Evolutionary conservation across 2,329 filamentous ascomycete species (phyloP), one percentile per base, ranked within the genome.

Genomic region (Colletotrichum paranaense): DNA sequence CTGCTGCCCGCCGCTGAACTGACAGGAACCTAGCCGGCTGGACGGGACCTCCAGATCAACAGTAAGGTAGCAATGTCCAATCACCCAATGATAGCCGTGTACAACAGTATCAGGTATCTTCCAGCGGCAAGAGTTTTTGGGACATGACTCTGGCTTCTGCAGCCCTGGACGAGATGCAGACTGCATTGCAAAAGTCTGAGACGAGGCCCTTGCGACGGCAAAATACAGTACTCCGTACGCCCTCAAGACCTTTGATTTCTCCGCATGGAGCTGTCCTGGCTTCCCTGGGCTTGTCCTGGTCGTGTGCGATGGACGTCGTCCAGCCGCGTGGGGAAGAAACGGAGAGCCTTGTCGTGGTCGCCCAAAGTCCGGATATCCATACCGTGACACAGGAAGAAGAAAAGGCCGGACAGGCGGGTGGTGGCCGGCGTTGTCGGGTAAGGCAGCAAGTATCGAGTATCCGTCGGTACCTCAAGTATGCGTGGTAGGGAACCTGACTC

Each of bases 1-100:
- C 19, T 49, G 42, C 42, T 59, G 28, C 30, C 59, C 52, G 42
- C 19, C 19, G 42, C 42, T 49, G 26, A 52, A 57, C 49, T 38
- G 58, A 72, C 58, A 57, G 65, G 53, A 72, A 62, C 53, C 69
- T 38, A 64, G 65, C 65, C 57, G 65, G 65, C 35, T 65, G 35
- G 60, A 65, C 28, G 59, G 16, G 26, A 57, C 35, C 52, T 69
- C 56, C 26, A 68, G 58, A 32, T 52, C 42, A 9, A 42, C 38
- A 42, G 38, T 19, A 6, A 42, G 38, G 38, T 42, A 42, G 19
- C 19, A 49, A 8, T 49, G 8, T 11, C 42, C 42, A 49, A 49
- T 49, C 42, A n/a, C 42, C 42, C 42, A 49, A 49, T 22, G 42
- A 22, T 4, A 49, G 42, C 35, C 56, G 63, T 68, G 9, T 63